A percentile compares a stretch with the other conserved stretches of the same genome.
Conservation (phyloP, 202 grass and related monocot genomes). For the Eragrostis tef region DNA sequence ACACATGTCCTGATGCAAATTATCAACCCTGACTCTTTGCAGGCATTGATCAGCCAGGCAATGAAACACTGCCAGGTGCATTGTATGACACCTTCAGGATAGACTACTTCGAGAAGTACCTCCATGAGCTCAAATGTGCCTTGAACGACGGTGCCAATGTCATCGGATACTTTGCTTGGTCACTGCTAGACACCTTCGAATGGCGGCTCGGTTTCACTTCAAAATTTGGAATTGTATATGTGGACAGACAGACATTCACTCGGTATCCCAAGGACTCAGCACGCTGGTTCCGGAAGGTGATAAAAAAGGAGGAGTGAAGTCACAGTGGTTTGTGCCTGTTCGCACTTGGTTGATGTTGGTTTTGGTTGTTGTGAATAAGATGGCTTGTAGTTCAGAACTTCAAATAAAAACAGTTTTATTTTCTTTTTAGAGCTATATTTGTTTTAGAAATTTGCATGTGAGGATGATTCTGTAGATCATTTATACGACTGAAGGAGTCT, state of each 20-base stretch:
- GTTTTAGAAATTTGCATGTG: not conserved
- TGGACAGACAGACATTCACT: constrained; percentile 44
- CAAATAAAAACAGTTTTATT: not conserved
- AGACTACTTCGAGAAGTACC: constrained; percentile 64
- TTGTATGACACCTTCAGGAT: constrained; percentile 69
- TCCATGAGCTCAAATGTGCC: constrained; percentile 45
- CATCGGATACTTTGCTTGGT: constrained; percentile 57
- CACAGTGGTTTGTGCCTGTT: not conserved
- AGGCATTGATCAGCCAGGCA: constrained; percentile 77
- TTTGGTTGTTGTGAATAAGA: constrained; percentile 26
- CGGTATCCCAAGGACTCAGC: constrained; percentile 65
- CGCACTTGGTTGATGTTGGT: not conserved
- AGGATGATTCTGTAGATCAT: not conserved
- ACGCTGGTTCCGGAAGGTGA: constrained; percentile 57
- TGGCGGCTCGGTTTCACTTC: constrained; percentile 62
- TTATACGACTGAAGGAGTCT: not conserved
- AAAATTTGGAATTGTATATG: constrained; percentile 55
- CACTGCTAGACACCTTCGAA: constrained; percentile 68
- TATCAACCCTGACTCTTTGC: not conserved
- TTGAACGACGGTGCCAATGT: constrained; percentile 50
- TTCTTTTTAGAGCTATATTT: not conserved
- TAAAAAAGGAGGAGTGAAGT: constrained; percentile 34
- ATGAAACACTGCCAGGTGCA: constrained; percentile 48
- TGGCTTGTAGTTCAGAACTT: not conserved
- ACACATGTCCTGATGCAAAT: not conserved